These are phyloP conservation scores for Pelargonium australe DNA, from an alignment of 441 rosid species.

Conservation along the genomic window DNA sequence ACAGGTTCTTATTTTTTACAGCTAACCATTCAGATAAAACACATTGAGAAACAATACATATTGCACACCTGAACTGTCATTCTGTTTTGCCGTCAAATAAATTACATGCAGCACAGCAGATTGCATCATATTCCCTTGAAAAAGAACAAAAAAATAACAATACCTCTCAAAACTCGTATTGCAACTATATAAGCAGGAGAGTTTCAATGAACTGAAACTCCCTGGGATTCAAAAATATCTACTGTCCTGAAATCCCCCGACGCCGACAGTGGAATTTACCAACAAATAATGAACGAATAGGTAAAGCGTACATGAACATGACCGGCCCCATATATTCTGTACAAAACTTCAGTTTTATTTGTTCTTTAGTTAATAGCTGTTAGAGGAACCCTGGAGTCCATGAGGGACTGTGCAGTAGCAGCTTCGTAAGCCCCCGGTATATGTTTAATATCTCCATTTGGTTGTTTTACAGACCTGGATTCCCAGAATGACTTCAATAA, in stretches of 20 bases:
- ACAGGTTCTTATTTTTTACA: too few species aligned
- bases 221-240: not conserved
- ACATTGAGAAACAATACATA: too few species aligned
- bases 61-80: too few species aligned
- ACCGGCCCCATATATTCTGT: not conserved
- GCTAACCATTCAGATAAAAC: too few species aligned
- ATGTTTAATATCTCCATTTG: slow-evolving; percentile 72
- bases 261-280: not conserved
- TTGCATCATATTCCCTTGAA: too few species aligned
- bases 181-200: too few species aligned
- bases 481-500: slow-evolving; percentile 68
- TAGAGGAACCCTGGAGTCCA: slow-evolving; percentile 80
- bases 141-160: too few species aligned
- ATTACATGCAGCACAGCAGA: too few species aligned
- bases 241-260: not conserved
- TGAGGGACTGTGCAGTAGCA: slow-evolving; percentile 41
- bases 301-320: not conserved
- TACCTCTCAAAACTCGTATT: too few species aligned
- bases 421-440: slow-evolving; percentile 47
- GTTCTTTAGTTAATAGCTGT: slow-evolving; percentile 56
- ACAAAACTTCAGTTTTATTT: slow-evolving; percentile 7
- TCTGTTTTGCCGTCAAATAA: too few species aligned
- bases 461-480: slow-evolving; percentile 45
- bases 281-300: slow-evolving; percentile 1
- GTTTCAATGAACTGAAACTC: not conserved